A percentile compares a stretch with the other conserved stretches of the same genome.
Evolutionary conservation across 345 rosid species (phyloP).

Genomic region (Rhodamnia argentea): DNA sequence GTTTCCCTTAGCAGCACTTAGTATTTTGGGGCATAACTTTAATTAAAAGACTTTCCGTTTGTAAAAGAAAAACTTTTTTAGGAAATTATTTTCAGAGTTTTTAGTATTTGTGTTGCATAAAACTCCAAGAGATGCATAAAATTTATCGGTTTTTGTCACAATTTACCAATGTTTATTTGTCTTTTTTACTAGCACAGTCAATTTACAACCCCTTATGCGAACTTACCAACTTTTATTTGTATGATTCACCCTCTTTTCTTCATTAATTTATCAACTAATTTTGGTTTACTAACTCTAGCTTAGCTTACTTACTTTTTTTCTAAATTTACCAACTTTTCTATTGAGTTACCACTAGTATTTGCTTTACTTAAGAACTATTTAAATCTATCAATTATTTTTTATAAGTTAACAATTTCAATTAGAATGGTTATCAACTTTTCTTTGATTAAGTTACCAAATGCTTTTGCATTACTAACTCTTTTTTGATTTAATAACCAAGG

Average conservation of each 20-base stretch:
- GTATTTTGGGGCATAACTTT: background rate
- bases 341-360: too few species aligned
- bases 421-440: background rate
- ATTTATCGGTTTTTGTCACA: background rate
- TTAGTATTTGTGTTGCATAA: too few species aligned
- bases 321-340: too few species aligned
- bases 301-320: background rate
- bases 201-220: background rate
- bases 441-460: background rate
- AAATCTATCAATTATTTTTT: too few species aligned
- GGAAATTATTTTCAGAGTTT: too few species aligned
- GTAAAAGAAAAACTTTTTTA: too few species aligned
- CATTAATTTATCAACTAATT: background rate
- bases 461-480: background rate
- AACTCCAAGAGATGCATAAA: too few species aligned
- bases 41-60: background rate
- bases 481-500: background rate
- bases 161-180: background rate
- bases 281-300: background rate
- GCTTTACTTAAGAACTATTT: too few species aligned
- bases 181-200: background rate
- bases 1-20: background rate
- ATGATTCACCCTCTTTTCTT: background rate
- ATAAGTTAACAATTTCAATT: too few species aligned
- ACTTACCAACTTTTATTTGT: background rate